Evolutionary conservation across 805 yeast species (phyloP).

Genomic region (Saturnispora ahearnii): DNA sequence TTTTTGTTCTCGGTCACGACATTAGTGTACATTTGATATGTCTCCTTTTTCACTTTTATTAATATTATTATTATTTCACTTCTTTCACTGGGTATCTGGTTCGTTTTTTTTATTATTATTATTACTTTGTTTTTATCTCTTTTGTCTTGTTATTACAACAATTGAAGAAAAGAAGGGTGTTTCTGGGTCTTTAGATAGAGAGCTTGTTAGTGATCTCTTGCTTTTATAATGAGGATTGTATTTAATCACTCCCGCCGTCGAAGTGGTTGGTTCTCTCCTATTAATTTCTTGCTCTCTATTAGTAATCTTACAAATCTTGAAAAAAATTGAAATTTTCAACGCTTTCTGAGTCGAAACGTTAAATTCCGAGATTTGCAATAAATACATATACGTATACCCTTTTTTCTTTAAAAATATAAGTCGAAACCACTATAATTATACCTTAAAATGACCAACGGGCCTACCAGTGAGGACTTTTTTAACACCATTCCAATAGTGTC

Average conservation of each 20-base stretch:
- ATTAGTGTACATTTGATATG: neutral
- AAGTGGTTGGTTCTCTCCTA: neutral
- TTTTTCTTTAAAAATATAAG: neutral
- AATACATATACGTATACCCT: neutral
- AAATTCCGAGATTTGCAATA: neutral
- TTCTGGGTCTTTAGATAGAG: neutral
- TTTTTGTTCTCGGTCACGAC: neutral
- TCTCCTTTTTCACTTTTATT: neutral
- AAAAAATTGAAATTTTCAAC: neutral
- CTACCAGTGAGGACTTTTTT: neutral
- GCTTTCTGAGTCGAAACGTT: neutral
- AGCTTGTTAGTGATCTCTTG: neutral
- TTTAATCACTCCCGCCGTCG: neutral
- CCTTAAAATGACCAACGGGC: neutral
- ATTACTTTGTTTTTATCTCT: neutral
- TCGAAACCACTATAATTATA: neutral
- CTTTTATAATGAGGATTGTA: neutral
- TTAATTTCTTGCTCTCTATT: neutral
- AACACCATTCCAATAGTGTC: slow-evolving; percentile 27
- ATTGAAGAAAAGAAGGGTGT: neutral
- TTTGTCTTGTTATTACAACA: neutral
- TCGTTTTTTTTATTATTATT: neutral
- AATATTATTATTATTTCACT: neutral
- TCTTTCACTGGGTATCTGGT: neutral
- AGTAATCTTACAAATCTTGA: neutral